These are phyloP conservation scores for Salvia hispanica DNA, from an alignment of 257 asterid species.

Conservation along the genomic window DNA sequence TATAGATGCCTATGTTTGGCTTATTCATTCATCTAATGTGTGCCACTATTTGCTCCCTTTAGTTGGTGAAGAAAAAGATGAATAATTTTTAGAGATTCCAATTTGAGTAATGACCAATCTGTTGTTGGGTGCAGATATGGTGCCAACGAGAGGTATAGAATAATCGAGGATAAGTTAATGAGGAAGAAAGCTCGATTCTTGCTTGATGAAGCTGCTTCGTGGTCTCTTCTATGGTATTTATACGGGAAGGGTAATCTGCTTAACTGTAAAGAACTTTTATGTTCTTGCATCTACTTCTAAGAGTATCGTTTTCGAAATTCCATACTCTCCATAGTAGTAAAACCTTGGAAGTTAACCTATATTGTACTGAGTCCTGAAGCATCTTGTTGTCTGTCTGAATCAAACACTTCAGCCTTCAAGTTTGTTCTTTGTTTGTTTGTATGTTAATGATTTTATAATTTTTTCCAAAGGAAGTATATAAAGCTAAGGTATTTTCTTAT, in stretches of 20 bases:
- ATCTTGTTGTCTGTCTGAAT: constrained; percentile 23
- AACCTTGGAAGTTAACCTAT: constrained; percentile 4
- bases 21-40: constrained; percentile 4
- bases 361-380: constrained; percentile 25
- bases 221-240: constrained; percentile 97
- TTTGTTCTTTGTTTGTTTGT: neutral
- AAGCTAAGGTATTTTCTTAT: constrained; percentile 35
- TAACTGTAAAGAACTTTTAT: neutral
- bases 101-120: constrained; percentile 8
- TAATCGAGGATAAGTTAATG: constrained; percentile 90
- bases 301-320: neutral
- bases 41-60: constrained; percentile 12
- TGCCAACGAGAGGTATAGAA: constrained; percentile 74
- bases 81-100: constrained; percentile 16
- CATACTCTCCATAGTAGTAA: constrained; percentile 18
- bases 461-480: constrained; percentile 19
- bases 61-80: neutral
- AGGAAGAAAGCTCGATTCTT: constrained; percentile 77
- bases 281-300: constrained; percentile 10
- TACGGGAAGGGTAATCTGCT: constrained; percentile 80
- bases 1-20: constrained; percentile 4
- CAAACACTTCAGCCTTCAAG: constrained; percentile 23
- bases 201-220: constrained; percentile 97
- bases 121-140: constrained; percentile 65
- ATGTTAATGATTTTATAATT: constrained; percentile 6